Evolutionary conservation across 2,329 filamentous ascomycete species (phyloP).

Genomic region (Waltergamsia citrina): DNA sequence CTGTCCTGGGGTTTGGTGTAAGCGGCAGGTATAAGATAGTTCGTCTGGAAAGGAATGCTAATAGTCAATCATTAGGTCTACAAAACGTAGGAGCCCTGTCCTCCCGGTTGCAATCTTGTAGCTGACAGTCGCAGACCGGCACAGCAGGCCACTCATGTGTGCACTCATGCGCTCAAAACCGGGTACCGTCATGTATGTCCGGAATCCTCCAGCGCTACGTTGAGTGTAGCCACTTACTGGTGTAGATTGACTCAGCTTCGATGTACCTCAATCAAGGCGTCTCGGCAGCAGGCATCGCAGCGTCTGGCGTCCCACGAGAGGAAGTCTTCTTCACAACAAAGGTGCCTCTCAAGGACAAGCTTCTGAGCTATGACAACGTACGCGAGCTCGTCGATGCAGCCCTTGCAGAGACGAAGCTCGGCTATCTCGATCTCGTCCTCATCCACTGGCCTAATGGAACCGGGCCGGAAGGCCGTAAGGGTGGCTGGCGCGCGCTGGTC

Average conservation of each 20-base stretch:
- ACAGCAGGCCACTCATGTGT: constrained; percentile 22
- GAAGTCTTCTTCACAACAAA: constrained; percentile 49
- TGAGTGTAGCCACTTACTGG: no score
- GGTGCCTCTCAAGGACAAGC: constrained; percentile 29
- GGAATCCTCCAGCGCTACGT: no score
- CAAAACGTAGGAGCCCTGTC: constrained; percentile 30
- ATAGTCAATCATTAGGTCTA: constrained; percentile 38
- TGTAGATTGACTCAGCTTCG: constrained; percentile 44
- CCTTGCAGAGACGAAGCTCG: constrained; percentile 50
- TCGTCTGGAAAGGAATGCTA: background rate
- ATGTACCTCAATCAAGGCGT: constrained; percentile 41
- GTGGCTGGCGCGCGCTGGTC: constrained; percentile 53
- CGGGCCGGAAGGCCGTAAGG: constrained; percentile 44
- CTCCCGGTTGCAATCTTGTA: constrained; percentile 5
- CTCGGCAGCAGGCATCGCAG: constrained; percentile 33
- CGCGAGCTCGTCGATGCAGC: constrained; percentile 55
- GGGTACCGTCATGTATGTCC: constrained; percentile 43
- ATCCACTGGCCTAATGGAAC: constrained; percentile 50
- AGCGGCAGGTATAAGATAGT: no score
- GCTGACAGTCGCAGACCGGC: constrained; percentile 13
- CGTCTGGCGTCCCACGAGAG: constrained; percentile 30
- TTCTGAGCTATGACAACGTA: constrained; percentile 50
- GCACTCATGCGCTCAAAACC: constrained; percentile 33
- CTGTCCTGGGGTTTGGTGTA: constrained; percentile 44
- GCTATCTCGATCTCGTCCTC: constrained; percentile 59